These are phyloP conservation scores for Eimeria acervulina DNA, from an alignment of 169 alveolate genomes.

Conservation along the genomic window DNA sequence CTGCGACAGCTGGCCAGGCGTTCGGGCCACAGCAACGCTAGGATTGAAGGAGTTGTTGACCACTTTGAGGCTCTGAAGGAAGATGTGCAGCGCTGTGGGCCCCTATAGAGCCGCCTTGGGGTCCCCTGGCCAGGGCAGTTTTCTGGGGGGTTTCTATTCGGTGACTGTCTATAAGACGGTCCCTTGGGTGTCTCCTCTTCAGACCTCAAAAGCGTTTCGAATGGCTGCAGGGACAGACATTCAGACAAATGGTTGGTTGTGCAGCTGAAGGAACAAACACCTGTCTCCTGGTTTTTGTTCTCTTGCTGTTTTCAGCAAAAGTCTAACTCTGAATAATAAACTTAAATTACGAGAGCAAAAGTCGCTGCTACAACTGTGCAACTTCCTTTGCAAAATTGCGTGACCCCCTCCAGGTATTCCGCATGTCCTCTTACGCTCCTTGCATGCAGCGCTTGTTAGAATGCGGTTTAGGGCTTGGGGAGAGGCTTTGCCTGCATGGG, in stretches of 20 bases:
- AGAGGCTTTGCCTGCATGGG: background rate
- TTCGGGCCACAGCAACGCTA: conserved; percentile 67
- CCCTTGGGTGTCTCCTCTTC: background rate
- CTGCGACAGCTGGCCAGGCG: conserved; percentile 46
- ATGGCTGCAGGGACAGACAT: too few relatives aligned
- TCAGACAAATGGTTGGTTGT: too few relatives aligned
- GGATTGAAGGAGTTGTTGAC: conserved; percentile 74
- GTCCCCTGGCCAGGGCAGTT: background rate
- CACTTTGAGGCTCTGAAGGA: conserved; percentile 72
- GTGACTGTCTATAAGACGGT: too few relatives aligned
- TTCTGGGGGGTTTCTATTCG: background rate
- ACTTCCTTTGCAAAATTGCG: too few relatives aligned
- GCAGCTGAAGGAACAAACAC: too few relatives aligned
- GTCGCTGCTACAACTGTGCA: too few relatives aligned
- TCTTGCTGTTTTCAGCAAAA: too few relatives aligned
- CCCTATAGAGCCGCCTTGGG: conserved; percentile 14
- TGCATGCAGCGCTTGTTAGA: background rate
- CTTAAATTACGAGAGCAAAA: too few relatives aligned
- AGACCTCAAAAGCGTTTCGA: background rate
- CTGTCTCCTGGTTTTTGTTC: too few relatives aligned
- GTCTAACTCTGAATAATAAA: too few relatives aligned
- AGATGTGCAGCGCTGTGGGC: conserved; percentile 67
- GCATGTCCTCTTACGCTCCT: background rate
- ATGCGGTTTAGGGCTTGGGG: background rate
- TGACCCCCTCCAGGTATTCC: background rate